Evolutionary conservation across 176 grass and related monocot species (phyloP), one percentile per base, ranked within the genome.

Genomic region (Coix lacrymajobi): DNA sequence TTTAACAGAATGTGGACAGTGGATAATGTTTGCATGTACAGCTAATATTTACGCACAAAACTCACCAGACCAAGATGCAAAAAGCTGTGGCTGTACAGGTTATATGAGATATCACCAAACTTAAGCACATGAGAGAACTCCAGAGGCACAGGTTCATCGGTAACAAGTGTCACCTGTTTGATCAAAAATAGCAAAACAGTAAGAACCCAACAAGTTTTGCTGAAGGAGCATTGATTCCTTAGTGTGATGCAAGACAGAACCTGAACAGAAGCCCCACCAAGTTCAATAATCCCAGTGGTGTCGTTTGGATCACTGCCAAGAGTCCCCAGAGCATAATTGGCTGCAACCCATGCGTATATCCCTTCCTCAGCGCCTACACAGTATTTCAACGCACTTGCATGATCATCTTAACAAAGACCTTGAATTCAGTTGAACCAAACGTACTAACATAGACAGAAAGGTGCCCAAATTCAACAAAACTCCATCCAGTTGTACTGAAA

Each of bases 31-130:
- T 16, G 48, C 0, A 24, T 63, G n/a, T 6, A 66, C 61, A 41
- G 11, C 13, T 29, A 85, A 75, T 66, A 86, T 83, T 52, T 79
- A 28, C 2, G 31, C 43, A 73, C 1, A 45, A 0, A 79, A 87
- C 69, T 90, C 77, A 98, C 96, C 87, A 93, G 92, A 79, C 92
- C 96, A 83, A 98, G 91, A 76, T 93, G 87, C 28, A 98, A 93
- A 84, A 98, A 95, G 69, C 91, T 98, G 63, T 93, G 87, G 76
- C 88, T 93, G 73, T 93, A 98, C 41, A 98, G 82, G 76, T 90
- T 95, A 87, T 95, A 98, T 80, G 83, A 90, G 29, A 84, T 34
- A 49, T 88, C 89, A 13, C 92, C 83, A 70, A 95, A 80, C 44
- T 91, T 88, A 56, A 98, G 79, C 60, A 95, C 62, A 52, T 88